Evolutionary conservation across 352 stramenopile species (phyloP).

Genomic region (Phytophthora niederhauseri): DNA sequence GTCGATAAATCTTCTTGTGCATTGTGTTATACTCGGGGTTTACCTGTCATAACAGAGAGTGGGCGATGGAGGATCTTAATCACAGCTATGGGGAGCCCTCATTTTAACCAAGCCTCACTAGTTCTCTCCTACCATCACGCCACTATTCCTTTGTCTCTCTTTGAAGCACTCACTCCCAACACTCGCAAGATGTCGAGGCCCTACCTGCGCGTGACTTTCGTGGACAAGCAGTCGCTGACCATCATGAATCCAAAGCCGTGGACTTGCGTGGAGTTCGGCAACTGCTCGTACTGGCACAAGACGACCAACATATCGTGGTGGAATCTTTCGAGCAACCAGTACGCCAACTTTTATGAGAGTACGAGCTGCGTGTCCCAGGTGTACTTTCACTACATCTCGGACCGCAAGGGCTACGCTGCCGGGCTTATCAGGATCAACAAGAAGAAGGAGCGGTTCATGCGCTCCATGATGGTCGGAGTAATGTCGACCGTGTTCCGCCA

Average conservation of each 20-base stretch:
- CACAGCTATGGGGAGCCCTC: not conserved
- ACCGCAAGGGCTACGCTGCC: not conserved
- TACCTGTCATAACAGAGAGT: not conserved
- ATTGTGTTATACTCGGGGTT: not conserved
- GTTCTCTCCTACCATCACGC: not conserved
- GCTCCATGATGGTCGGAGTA: constrained; percentile 16
- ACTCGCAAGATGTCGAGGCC: not conserved
- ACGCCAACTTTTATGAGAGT: constrained; percentile 16
- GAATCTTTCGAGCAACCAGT: constrained; percentile 9
- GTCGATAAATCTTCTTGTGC: not conserved
- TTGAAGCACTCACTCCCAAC: not conserved
- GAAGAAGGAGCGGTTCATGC: constrained; percentile 5
- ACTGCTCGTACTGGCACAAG: constrained; percentile 15
- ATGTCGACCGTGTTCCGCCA: not conserved
- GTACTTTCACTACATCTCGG: constrained; percentile 14
- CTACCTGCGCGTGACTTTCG: constrained; percentile 4
- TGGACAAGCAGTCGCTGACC: not conserved
- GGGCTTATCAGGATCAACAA: not conserved
- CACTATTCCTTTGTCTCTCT: not conserved
- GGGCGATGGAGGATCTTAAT: not conserved
- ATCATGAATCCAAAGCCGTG: constrained; percentile 10
- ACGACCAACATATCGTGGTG: constrained; percentile 6
- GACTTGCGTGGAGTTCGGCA: constrained; percentile 16
- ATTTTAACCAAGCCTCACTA: too few relatives aligned
- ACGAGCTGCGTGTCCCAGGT: constrained; percentile 6